Evolutionary conservation across 805 yeast species (phyloP).

Genomic region (Wilhelminamyces savonicus): DNA sequence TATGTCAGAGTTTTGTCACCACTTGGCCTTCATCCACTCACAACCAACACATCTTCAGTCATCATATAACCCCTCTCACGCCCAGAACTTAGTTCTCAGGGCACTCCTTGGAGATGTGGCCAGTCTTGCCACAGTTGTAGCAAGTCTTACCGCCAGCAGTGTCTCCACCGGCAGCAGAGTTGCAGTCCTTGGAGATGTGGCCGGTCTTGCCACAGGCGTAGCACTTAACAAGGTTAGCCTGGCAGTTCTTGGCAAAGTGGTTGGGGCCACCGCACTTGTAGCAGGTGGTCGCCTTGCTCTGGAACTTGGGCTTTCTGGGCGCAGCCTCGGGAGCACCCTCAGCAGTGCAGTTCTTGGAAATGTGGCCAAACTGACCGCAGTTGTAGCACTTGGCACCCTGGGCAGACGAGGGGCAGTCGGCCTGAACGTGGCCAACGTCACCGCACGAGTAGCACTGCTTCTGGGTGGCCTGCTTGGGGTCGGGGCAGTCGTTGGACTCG

Average conservation of each 20-base stretch:
- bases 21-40: no score
- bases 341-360: conserved; percentile 69
- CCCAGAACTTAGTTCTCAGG: no score
- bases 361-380: conserved; percentile 75
- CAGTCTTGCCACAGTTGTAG: conserved; percentile 70
- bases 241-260: conserved; percentile 90
- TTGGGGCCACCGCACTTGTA: conserved; percentile 91
- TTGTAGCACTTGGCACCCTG: conserved; percentile 74
- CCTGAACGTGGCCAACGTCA: conserved; percentile 80
- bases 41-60: no score
- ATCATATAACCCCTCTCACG: no score
- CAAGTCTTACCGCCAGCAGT: conserved; percentile 49
- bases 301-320: conserved; percentile 11
- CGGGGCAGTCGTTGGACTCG: conserved; percentile 82
- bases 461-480: conserved; percentile 76
- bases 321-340: conserved; percentile 22
- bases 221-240: conserved; percentile 66
- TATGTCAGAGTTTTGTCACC: no score
- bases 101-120: conserved; percentile 86
- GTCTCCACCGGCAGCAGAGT: conserved; percentile 44
- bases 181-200: conserved; percentile 83
- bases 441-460: conserved; percentile 95
- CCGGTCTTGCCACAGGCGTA: conserved; percentile 90
- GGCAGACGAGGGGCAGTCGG: conserved; percentile 69
- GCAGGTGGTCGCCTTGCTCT: conserved; percentile 49